These are phyloP conservation scores for Obba rivulosa DNA, from an alignment of 768 basidiomycete species.

Conservation along the genomic window DNA sequence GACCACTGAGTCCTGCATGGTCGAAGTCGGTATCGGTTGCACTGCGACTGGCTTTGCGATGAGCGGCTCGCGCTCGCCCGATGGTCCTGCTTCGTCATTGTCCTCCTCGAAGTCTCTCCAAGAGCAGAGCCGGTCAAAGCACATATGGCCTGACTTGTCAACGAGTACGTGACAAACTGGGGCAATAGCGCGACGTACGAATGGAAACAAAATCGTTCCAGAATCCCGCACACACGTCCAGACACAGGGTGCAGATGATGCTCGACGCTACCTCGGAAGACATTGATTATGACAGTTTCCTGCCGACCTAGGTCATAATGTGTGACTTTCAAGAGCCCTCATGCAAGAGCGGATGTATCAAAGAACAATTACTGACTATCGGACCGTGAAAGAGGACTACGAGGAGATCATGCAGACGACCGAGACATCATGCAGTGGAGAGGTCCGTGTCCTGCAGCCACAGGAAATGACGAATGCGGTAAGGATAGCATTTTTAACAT, in stretches of 20 bases:
- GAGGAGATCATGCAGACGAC: no score
- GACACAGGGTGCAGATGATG: neutral
- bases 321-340: neutral
- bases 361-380: no score
- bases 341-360: neutral
- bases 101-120: neutral
- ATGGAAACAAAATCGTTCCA: conserved; percentile 7
- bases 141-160: neutral
- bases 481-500: no score
- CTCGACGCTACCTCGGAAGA: conserved; percentile 1
- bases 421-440: no score
- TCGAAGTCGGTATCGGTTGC: neutral
- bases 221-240: conserved; percentile 4
- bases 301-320: neutral
- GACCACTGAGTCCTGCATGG: neutral
- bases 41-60: neutral
- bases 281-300: conserved; percentile 1
- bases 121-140: neutral
- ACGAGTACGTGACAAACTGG: neutral
- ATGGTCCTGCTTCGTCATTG: neutral
- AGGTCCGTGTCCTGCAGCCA: no score
- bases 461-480: no score
- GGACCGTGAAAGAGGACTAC: no score
- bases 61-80: conserved; percentile 2
- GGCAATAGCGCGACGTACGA: neutral